Conservation (phyloP, 2,329 filamentous ascomycete genomes). For the Clarireedia homoeocarpa region DNA sequence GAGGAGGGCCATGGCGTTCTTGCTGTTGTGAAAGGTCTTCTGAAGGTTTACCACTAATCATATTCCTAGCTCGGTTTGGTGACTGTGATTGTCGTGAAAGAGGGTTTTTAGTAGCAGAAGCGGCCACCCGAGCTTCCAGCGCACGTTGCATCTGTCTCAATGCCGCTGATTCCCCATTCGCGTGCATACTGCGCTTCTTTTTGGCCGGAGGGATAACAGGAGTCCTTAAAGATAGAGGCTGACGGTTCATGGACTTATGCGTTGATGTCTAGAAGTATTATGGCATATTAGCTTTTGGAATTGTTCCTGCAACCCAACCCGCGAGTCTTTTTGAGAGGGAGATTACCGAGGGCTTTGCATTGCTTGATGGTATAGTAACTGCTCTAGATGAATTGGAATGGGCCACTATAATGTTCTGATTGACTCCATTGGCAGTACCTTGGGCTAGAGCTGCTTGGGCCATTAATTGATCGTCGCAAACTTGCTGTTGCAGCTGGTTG, state of each 20-base stretch:
- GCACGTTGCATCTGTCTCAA: background rate
- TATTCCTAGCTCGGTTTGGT: background rate
- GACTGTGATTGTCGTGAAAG: background rate
- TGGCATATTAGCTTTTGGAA: slow-evolving; percentile 5
- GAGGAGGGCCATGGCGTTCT: no score
- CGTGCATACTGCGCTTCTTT: background rate
- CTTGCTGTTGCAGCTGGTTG: no score
- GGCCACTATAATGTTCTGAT: no score
- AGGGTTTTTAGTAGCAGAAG: background rate
- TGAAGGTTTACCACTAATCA: background rate
- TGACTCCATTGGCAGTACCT: no score
- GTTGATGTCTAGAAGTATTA: background rate
- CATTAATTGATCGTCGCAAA: no score
- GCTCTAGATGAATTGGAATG: no score
- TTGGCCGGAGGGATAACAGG: background rate
- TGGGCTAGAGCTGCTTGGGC: no score
- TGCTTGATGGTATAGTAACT: slow-evolving; percentile 2
- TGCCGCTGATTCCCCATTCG: background rate
- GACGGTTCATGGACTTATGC: slow-evolving; percentile 3
- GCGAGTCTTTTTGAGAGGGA: background rate
- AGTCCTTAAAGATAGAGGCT: slow-evolving; percentile 3
- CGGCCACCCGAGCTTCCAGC: background rate
- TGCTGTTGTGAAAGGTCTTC: no score
- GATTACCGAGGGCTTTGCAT: background rate
- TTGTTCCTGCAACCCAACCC: background rate